Percentiles rank a stretch among this genome's conserved stretches.
Evolutionary conservation across 202 grass and related monocot genomes (phyloP).

Genomic region (Alloteropsis angusta): DNA sequence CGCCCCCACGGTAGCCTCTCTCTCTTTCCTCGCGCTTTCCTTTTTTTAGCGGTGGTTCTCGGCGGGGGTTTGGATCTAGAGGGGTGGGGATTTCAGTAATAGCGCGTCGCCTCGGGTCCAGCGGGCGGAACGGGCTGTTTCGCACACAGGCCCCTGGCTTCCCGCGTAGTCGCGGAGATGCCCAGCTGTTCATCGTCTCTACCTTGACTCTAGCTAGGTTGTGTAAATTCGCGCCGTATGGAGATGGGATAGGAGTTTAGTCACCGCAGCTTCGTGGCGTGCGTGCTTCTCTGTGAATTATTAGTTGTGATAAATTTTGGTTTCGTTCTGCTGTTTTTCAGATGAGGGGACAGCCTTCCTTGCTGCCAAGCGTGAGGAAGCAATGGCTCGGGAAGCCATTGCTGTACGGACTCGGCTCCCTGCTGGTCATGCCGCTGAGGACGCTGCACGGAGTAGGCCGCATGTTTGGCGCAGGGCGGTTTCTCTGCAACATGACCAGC

Average conservation of each 20-base stretch:
- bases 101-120: not conserved
- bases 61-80: constrained; percentile 24
- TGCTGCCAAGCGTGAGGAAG: constrained; percentile 67
- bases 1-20: constrained; percentile 28
- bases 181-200: not conserved
- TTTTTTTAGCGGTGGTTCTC: not conserved
- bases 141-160: not conserved
- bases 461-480: constrained; percentile 53
- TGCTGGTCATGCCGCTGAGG: constrained; percentile 71
- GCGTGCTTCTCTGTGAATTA: not conserved
- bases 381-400: constrained; percentile 77
- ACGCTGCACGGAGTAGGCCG: constrained; percentile 70
- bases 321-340: constrained; percentile 25
- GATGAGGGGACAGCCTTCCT: constrained; percentile 51
- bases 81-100: not conserved
- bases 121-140: not conserved
- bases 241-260: not conserved
- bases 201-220: not conserved
- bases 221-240: not conserved
- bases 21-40: not conserved
- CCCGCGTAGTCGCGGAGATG: not conserved
- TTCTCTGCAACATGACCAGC: constrained; percentile 71
- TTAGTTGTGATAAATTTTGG: not conserved
- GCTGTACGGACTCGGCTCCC: constrained; percentile 58
- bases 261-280: not conserved